These are phyloP conservation scores for Boletus sp. DNA, from an alignment of 768 basidiomycete species.

Conservation along the genomic window DNA sequence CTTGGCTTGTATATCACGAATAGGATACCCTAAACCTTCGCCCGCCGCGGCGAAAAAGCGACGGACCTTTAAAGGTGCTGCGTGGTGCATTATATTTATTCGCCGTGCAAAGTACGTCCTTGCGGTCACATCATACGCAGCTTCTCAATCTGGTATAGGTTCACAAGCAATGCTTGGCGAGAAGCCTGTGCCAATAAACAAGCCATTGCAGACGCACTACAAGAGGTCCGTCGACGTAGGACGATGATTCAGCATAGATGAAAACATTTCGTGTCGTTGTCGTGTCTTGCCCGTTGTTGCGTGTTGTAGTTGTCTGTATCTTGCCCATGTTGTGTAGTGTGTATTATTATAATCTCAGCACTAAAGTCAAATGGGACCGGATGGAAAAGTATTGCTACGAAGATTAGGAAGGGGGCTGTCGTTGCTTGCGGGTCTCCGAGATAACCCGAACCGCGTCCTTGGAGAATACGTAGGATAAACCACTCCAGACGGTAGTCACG, in stretches of 20 bases:
- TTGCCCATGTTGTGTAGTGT: slow-evolving; percentile 16
- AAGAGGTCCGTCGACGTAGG: slow-evolving; percentile 63
- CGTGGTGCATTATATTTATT: slow-evolving; percentile 59
- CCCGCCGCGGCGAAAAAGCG: slow-evolving; percentile 38
- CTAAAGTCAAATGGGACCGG: background rate
- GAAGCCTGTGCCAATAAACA: slow-evolving; percentile 58
- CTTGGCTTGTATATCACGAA: slow-evolving; percentile 68
- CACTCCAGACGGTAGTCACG: slow-evolving; percentile 89
- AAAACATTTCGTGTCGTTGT: slow-evolving; percentile 1
- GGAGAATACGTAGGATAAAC: slow-evolving; percentile 75
- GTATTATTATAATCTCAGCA: slow-evolving; percentile 17
- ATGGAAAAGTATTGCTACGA: slow-evolving; percentile 5
- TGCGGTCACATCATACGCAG: background rate
- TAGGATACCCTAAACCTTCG: slow-evolving; percentile 59
- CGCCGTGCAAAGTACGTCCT: slow-evolving; percentile 56
- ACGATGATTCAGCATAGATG: slow-evolving; percentile 18
- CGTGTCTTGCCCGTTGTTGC: background rate
- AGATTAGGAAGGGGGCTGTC: slow-evolving; percentile 23
- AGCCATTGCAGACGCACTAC: slow-evolving; percentile 60
- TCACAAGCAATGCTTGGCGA: slow-evolving; percentile 60
- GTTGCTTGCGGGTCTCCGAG: slow-evolving; percentile 34
- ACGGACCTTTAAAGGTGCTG: slow-evolving; percentile 56
- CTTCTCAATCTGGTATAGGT: slow-evolving; percentile 37
- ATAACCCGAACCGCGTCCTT: slow-evolving; percentile 70
- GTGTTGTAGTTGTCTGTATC: slow-evolving; percentile 18